Evolutionary conservation across 2,329 filamentous ascomycete genomes (phyloP).

Genomic region (Nigrospora oryzae): DNA sequence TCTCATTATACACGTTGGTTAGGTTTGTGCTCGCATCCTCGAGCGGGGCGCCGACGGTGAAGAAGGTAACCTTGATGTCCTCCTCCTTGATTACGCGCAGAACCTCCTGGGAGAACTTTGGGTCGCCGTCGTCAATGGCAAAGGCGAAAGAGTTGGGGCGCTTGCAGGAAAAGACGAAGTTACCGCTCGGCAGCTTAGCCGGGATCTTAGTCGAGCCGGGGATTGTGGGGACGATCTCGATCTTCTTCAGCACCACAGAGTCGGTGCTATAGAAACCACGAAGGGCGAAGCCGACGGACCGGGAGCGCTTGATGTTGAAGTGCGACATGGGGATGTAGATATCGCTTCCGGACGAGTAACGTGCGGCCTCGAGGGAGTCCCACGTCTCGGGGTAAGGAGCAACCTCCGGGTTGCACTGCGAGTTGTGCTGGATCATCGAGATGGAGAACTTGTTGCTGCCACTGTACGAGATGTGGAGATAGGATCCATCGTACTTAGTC

Average conservation of each 20-base stretch:
- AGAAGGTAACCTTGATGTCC: constrained; percentile 60
- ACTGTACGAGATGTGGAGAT: constrained; percentile 56
- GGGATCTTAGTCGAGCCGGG: constrained; percentile 45
- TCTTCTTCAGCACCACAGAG: constrained; percentile 40
- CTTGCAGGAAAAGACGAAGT: constrained; percentile 54
- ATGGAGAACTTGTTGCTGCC: constrained; percentile 57
- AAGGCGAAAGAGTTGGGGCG: constrained; percentile 64
- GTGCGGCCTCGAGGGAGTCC: constrained; percentile 56
- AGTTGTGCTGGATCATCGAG: constrained; percentile 59
- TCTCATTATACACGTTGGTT: constrained; percentile 54
- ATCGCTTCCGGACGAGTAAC: constrained; percentile 44
- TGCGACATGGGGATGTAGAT: constrained; percentile 62
- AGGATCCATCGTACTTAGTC: constrained; percentile 42
- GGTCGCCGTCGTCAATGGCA: constrained; percentile 62
- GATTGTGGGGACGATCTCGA: constrained; percentile 51
- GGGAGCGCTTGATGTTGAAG: constrained; percentile 52
- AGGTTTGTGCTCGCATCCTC: constrained; percentile 51
- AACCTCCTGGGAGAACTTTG: constrained; percentile 48
- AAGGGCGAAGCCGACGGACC: constrained; percentile 50
- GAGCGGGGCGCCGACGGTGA: constrained; percentile 58
- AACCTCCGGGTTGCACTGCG: constrained; percentile 42
- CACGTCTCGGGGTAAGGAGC: constrained; percentile 58
- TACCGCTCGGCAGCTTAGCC: constrained; percentile 51
- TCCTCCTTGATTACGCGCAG: constrained; percentile 54
- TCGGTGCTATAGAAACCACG: constrained; percentile 54